A percentile compares a stretch with the other conserved stretches of the same genome.
phyloP scores from a whole-genome alignment of 78 protist species.

The Paratrimastix pyriformis region DNA sequence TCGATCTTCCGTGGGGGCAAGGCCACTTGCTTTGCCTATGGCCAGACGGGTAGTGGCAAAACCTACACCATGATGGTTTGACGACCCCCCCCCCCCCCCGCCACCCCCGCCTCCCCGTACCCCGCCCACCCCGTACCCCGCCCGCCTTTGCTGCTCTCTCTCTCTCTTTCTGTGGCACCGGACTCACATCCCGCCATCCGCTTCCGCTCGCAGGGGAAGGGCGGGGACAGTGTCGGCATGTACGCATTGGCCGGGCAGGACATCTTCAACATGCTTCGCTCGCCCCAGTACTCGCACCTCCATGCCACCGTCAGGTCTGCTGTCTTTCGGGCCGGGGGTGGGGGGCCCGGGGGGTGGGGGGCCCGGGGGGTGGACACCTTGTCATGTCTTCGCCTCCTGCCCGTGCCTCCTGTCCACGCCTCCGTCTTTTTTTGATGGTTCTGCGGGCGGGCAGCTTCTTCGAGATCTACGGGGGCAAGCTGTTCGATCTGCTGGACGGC shows the following conservation, averaged over 20 bases:
- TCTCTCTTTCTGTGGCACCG: too few species aligned
- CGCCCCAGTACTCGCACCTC: constrained; percentile 9
- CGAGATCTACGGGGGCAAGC: constrained; percentile 81
- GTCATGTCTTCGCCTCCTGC: too few species aligned
- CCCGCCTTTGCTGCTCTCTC: too few species aligned
- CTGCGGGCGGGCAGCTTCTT: constrained; percentile 42
- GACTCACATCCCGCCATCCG: too few species aligned
- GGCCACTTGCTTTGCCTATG: constrained; percentile 91
- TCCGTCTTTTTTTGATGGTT: neutral
- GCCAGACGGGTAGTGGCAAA: constrained; percentile 76
- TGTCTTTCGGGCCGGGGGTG: too few species aligned
- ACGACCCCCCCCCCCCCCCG: too few species aligned
- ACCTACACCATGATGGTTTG: constrained; percentile 74
- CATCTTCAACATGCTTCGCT: constrained; percentile 47
- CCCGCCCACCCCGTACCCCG: too few species aligned
- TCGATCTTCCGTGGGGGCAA: constrained; percentile 61
- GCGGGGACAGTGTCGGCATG: constrained; percentile 16
- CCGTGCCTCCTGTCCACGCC: too few species aligned
- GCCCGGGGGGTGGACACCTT: too few species aligned
- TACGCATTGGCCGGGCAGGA: constrained; percentile 70
- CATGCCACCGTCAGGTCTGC: constrained; percentile 6
- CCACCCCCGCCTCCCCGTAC: too few species aligned
- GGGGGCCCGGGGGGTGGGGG: too few species aligned
- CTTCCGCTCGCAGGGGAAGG: too few species aligned
- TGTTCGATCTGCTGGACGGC: constrained; percentile 71